These are phyloP conservation scores for Yamadazyma philogaea DNA, from an alignment of 805 yeast genomes.

Conservation along the genomic window DNA sequence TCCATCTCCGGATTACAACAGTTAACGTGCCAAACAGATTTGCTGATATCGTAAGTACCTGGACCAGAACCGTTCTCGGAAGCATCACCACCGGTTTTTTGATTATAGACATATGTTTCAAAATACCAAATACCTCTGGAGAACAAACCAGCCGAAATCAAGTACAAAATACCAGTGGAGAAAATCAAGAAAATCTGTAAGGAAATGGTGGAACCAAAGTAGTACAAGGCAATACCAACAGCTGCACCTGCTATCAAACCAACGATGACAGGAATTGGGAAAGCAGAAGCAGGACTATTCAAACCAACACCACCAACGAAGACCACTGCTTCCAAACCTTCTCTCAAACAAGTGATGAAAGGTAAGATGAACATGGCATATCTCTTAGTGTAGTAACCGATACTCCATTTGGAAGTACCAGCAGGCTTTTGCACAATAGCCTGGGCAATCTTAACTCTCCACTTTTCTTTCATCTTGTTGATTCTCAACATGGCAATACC, in stretches of 20 bases:
- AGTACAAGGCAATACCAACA: conserved; percentile 71
- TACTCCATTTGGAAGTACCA: conserved; percentile 44
- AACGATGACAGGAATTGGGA: conserved; percentile 89
- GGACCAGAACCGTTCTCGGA: conserved; percentile 92
- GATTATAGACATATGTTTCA: conserved; percentile 62
- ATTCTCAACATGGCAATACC: conserved; percentile 95
- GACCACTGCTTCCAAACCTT: conserved; percentile 67
- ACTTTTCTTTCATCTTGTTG: conserved; percentile 93
- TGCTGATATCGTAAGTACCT: conserved; percentile 82
- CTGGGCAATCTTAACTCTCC: conserved; percentile 92
- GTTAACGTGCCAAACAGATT: conserved; percentile 92
- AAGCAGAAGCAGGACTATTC: conserved; percentile 46
- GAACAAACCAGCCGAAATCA: conserved; percentile 89
- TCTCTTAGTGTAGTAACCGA: conserved; percentile 47
- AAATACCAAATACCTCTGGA: conserved; percentile 93
- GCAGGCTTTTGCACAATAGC: conserved; percentile 66
- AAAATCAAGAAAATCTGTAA: conserved; percentile 81
- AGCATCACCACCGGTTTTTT: conserved; percentile 88
- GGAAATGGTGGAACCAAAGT: conserved; percentile 79
- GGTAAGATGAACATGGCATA: conserved; percentile 90
- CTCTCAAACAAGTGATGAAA: conserved; percentile 87
- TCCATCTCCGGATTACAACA: conserved; percentile 93
- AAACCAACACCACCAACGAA: conserved; percentile 47
- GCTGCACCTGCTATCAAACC: conserved; percentile 78
- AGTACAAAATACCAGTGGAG: conserved; percentile 84